Evolutionary conservation across 2,329 filamentous ascomycete genomes (phyloP), one percentile per base, ranked within the genome.

Genomic region (Pseudogymnoascus sp.): DNA sequence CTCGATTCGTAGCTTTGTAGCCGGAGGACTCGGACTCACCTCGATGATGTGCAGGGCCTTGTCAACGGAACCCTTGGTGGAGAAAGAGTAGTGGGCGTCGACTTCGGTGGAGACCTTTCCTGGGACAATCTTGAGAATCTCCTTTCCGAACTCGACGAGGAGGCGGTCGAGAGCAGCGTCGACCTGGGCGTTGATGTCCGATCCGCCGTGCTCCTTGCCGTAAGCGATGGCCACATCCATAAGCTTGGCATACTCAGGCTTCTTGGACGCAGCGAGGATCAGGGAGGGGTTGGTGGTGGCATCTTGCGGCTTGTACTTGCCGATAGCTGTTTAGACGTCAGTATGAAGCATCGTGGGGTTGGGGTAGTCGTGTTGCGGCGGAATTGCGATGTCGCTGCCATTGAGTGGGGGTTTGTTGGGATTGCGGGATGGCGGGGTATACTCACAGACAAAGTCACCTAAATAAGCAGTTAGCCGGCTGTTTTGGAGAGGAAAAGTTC

Each of bases 251-350:
- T 98, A 98, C 80, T 97, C 93, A 77, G 90, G 76, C 87, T 98
- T 98, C 86, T 99, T 98, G 76, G 95, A 93, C 68, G 95, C 95
- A 71, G 93, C 93, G 76, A 99, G 89, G 80, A 99, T 98, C 77
- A 99, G 85, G 68, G 95, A 98, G 65, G 95, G 95, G 88, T 99
- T 99, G 83, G 95, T 99, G 78, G 95, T 99, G 75, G 95, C 95
- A 90, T 99, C 95, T 85, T 99, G 93, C 69, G 95, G 95, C 88
- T 96, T 96, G 88, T 99, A 99, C 84, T 98, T 97, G 84, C 84
- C 93, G 78, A 99, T 99, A 79, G 93, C 93, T 87, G 81, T 77
- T 70, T 79, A 78, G 75, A 82, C 65, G 67, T 70, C 66, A 68
- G 62, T 60, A 64, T 56, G 61, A 43, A 50, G 59, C 41, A 22